Conservation (phyloP, 192 early-diverging fungal genomes). For the Thamnidium elegans region DNA sequence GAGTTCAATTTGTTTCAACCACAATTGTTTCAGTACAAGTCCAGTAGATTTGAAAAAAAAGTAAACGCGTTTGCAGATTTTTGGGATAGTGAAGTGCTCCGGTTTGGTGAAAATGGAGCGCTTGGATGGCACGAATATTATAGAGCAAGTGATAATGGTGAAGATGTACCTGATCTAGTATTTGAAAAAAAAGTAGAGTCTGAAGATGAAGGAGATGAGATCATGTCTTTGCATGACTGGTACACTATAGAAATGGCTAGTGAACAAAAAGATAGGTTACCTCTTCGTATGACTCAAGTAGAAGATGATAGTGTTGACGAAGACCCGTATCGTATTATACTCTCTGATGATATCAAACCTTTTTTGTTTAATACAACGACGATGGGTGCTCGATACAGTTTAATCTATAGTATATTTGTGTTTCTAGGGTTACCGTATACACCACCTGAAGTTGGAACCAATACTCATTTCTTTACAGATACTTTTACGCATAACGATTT, state of each 20-base stretch:
- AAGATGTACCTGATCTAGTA: background rate
- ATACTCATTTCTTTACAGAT: conserved; percentile 39
- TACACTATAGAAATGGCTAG: conserved; percentile 30
- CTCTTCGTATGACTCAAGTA: conserved; percentile 8
- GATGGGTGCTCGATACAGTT: conserved; percentile 34
- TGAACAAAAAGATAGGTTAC: conserved; percentile 21
- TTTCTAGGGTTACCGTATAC: conserved; percentile 49
- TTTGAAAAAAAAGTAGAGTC: background rate
- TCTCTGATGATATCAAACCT: conserved; percentile 52
- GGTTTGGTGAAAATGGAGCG: conserved; percentile 55
- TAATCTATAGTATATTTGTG: conserved; percentile 48
- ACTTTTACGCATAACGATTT: conserved; percentile 40
- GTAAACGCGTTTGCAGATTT: conserved; percentile 43
- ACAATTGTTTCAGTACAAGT: conserved; percentile 7
- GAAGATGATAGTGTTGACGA: conserved; percentile 33
- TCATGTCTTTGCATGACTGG: conserved; percentile 21
- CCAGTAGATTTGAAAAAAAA: conserved; percentile 33
- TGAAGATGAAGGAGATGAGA: conserved; percentile 26
- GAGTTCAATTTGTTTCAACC: conserved; percentile 48
- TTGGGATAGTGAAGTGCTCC: conserved; percentile 53
- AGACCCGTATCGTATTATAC: conserved; percentile 49
- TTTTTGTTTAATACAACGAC: conserved; percentile 45
- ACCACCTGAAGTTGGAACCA: conserved; percentile 35
- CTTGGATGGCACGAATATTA: conserved; percentile 44
- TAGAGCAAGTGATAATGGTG: conserved; percentile 32